A percentile compares a stretch with the other conserved stretches of the same genome.
Conservation (phyloP, 108 stramenopile genomes). For the Discostella stelligeroides region DNA sequence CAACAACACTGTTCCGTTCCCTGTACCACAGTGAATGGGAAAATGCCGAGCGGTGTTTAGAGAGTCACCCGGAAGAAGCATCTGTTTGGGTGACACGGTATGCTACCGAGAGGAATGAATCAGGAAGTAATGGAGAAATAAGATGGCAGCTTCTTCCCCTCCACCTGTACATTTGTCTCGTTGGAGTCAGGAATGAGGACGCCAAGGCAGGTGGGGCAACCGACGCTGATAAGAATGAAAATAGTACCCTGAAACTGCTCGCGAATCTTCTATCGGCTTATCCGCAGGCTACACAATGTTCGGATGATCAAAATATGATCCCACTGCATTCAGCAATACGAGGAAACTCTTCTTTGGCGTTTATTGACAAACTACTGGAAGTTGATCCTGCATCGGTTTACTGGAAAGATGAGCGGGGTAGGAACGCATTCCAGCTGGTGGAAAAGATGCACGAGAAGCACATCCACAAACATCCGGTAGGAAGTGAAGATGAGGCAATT, state of each 20-base stretch:
- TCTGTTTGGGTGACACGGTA: conserved; percentile 37
- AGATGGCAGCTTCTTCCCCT: conserved; percentile 46
- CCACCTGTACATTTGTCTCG: conserved; percentile 29
- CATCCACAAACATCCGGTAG: conserved; percentile 10
- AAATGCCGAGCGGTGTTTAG: conserved; percentile 14
- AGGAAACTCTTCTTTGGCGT: conserved; percentile 19
- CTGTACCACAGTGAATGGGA: conserved; percentile 30
- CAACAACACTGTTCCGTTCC: conserved; percentile 23
- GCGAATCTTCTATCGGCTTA: conserved; percentile 19
- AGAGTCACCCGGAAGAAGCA: conserved; percentile 41
- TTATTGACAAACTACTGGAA: conserved; percentile 25
- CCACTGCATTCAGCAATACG: conserved; percentile 45
- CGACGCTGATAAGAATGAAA: background rate
- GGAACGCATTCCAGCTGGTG: conserved; percentile 31
- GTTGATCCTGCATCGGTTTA: conserved; percentile 23
- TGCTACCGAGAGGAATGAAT: background rate
- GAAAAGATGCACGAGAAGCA: conserved; percentile 21
- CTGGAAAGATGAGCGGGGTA: conserved; percentile 30
- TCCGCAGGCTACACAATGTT: conserved; percentile 34
- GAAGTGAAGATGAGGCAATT: conserved; percentile 5
- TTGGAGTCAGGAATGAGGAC: conserved; percentile 8
- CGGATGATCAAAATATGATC: conserved; percentile 43
- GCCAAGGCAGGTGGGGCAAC: background rate
- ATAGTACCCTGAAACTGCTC: conserved; percentile 17
- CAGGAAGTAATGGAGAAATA: conserved; percentile 4